Evolutionary conservation across 768 basidiomycete genomes (phyloP), one percentile per base, ranked within the genome.

Genomic region (Hypholoma fasciculare): DNA sequence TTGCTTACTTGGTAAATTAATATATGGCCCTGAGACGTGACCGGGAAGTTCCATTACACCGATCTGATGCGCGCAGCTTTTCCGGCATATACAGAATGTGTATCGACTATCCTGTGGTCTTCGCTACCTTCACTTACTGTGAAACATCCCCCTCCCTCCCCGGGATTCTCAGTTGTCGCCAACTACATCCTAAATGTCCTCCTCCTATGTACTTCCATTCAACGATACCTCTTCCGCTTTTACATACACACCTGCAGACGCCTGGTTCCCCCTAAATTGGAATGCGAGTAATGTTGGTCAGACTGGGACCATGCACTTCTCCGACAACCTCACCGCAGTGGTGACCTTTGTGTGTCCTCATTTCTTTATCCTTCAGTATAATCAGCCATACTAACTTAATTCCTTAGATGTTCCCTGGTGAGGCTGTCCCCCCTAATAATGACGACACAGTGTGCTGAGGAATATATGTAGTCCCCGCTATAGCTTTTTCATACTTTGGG

Each of bases 401-500:
- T 7, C 23, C 9, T 17, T 17, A 52, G 51, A 39, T 17, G 23
- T 52, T 52, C 23, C 51, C 51, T 17, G 34, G 51, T 52, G n/a
- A 9, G 36, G 39, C n/a, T 39, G 9, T 23, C 23, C 7, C 14
- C 12, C 5, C 7, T 37, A 4, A 23, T 23, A n/a, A 17, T 7
- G 7, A 20, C 1, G 17, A 17, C 30, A 19, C 34, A 20, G 13
- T 52, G 12, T 11, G 17, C 34, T 23, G 19, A 52, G 14, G 23
- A 1, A 7, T 36, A 38, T 13, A 4, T 3, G 23, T 36, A 69
- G 67, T 49, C 23, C 61, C 67, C 26, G 70, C 69, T 3, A 63
- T 61, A 34, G 70, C 59, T 7, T 66, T 71, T 36, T 68, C 62
- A 23, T 70, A 70, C 50, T 71, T 59, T 53, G 70, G 70, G 19